Percentiles rank a stretch among this genome's conserved stretches.
phyloP scores from a whole-genome alignment of 2,329 filamentous ascomycete species.

The Colletotrichum neosansevieriae region DNA sequence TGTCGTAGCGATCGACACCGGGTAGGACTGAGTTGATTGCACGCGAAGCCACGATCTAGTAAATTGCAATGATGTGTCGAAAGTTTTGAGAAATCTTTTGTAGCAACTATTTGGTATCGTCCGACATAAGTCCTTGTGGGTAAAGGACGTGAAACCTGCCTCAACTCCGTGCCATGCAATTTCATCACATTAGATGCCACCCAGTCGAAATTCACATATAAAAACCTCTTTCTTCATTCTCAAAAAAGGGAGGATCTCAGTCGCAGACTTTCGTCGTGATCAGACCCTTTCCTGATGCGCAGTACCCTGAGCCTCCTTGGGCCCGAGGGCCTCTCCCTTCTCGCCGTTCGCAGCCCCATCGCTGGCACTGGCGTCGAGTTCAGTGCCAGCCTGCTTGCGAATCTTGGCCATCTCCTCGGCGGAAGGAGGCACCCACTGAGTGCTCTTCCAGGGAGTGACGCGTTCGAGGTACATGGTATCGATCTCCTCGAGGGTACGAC shows the following conservation, averaged over 20 bases:
- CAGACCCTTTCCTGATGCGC: conserved; percentile 35
- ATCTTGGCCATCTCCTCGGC: conserved; percentile 58
- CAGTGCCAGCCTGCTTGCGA: conserved; percentile 55
- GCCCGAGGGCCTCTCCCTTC: conserved; percentile 15
- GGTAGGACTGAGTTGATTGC: too few species aligned
- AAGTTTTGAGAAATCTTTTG: too few species aligned
- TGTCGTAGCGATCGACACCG: too few species aligned
- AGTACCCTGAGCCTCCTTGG: conserved; percentile 13
- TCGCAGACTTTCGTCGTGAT: fast-evolving
- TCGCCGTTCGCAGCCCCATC: conserved; percentile 21
- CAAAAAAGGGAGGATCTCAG: too few species aligned
- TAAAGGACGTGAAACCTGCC: neutral
- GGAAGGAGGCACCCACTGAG: conserved; percentile 62
- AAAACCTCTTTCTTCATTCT: too few species aligned
- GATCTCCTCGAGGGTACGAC: conserved; percentile 81
- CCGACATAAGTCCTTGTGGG: too few species aligned
- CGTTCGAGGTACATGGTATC: conserved; percentile 80
- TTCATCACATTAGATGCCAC: neutral
- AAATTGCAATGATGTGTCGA: too few species aligned
- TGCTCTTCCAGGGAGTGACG: conserved; percentile 73
- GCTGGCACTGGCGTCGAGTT: conserved; percentile 47
- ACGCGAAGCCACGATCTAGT: too few species aligned
- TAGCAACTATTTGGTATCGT: too few species aligned
- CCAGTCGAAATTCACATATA: neutral
- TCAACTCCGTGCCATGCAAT: neutral